phyloP scores from a whole-genome alignment of 1,284 basidiomycete genomes.

The Cryptococcus sp. region DNA sequence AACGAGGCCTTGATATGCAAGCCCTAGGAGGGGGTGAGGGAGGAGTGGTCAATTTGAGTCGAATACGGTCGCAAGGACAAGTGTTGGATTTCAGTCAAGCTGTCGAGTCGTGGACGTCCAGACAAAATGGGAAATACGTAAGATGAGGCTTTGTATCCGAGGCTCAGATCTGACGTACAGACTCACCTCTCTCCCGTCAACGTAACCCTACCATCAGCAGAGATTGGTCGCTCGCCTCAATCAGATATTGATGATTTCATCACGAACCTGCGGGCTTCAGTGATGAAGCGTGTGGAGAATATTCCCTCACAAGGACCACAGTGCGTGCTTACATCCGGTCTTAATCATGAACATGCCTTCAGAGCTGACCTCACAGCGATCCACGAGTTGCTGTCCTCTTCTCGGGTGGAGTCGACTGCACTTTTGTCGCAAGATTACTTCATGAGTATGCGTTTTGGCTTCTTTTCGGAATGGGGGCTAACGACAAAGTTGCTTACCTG shows the following conservation, averaged over 20 bases:
- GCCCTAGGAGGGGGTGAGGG: slow-evolving; percentile 35
- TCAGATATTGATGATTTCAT: slow-evolving; percentile 41
- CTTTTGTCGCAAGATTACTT: slow-evolving; percentile 73
- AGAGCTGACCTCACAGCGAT: slow-evolving; percentile 10
- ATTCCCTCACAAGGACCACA: slow-evolving; percentile 39
- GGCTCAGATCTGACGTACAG: slow-evolving; percentile 3
- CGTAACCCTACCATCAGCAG: slow-evolving; percentile 8
- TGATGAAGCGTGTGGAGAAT: slow-evolving; percentile 49
- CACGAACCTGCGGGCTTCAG: slow-evolving; percentile 41
- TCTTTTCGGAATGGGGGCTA: slow-evolving; percentile 41
- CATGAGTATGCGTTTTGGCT: slow-evolving; percentile 55
- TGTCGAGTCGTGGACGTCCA: slow-evolving; percentile 1
- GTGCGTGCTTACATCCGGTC: slow-evolving; percentile 8
- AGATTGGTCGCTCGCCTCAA: slow-evolving; percentile 3
- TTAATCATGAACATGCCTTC: background rate
- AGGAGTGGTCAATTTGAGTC: slow-evolving; percentile 19
- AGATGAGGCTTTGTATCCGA: background rate
- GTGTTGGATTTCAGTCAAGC: slow-evolving; percentile 9
- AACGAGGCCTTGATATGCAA: slow-evolving; percentile 18
- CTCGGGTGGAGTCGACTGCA: slow-evolving; percentile 93
- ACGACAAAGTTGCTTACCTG: slow-evolving; percentile 57
- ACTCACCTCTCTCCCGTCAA: slow-evolving; percentile 24
- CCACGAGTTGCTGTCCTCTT: slow-evolving; percentile 82
- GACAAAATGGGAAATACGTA: background rate
- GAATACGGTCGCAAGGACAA: slow-evolving; percentile 5